Evolutionary conservation across 2,329 filamentous ascomycete genomes (phyloP), one percentile per base, ranked within the genome.

Genomic region (Scedosporium dehoogii): DNA sequence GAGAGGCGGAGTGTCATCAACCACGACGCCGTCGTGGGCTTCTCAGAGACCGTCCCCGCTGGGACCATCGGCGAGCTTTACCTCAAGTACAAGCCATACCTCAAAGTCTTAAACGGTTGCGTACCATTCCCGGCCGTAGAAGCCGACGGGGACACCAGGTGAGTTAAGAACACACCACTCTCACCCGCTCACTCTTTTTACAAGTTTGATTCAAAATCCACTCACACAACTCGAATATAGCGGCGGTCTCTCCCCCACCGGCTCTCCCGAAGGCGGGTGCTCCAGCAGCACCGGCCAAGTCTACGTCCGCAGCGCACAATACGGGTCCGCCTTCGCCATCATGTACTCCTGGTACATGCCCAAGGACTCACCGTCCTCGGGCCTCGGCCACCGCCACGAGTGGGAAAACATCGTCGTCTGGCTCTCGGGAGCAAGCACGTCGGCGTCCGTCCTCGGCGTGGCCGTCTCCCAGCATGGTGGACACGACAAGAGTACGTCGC

Each of bases 41-140:
- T 73, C 21, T 25, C 62, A 6, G 66, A 71, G 60, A 66, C 66
- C 1, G 67, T 72, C 7, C 70, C 69, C 38, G 46, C 62, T 5
- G 70, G 70, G 29, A 56, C 64, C 4, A 63, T 66, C 10, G 69
- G 70, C 33, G 58, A 61, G n/a, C 64, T 71, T 46, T 70, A 71
- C 46, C 64, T 67, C 53, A 71, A 69, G 65, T 72, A 69, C 64
- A 67, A 71, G 63, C 72, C 71, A 9, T 66, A 67, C 55, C 68
- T 74, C 6, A 66, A 70, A 6, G 79, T 86, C 4, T 75, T 77
- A 18, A 82, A 82, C 67, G 84, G 85, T 53, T 87, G 84, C 65
- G 83, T 87, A 5, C 82, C 84, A 0, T 87, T 84, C 68, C 84
- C 84, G 0, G 84, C 80, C 1, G 84, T 87, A 1, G 80, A 87